A percentile compares a stretch with the other conserved stretches of the same genome.
These are phyloP conservation scores for Macrophomina tecta DNA, from an alignment of 2,329 filamentous ascomycete species.

Conservation along the genomic window DNA sequence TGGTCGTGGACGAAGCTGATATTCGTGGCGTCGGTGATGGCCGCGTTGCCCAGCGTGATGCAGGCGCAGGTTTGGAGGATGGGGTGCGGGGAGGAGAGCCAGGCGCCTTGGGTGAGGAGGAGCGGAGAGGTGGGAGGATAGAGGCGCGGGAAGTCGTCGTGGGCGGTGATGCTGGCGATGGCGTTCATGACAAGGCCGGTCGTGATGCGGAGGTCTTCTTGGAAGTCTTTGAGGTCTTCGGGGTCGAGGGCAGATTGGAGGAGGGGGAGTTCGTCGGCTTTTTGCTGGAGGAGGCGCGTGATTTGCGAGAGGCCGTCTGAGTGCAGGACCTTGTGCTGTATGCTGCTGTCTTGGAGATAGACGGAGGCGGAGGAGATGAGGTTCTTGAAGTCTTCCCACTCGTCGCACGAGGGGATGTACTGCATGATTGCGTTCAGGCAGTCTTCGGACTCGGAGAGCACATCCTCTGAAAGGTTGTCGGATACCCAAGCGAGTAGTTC, in stretches of 20 bases:
- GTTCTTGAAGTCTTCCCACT: slow-evolving; percentile 28
- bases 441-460: slow-evolving; percentile 22
- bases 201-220: slow-evolving; percentile 21
- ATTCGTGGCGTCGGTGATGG: slow-evolving; percentile 43
- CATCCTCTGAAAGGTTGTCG: slow-evolving; percentile 39
- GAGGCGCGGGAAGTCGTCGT: slow-evolving; percentile 40
- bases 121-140: slow-evolving; percentile 38
- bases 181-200: slow-evolving; percentile 25
- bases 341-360: slow-evolving; percentile 44
- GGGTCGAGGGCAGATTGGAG: slow-evolving; percentile 8
- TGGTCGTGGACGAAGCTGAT: slow-evolving; percentile 44
- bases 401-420: slow-evolving; percentile 14
- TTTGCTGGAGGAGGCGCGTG: slow-evolving; percentile 38
- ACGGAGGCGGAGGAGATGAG: slow-evolving; percentile 29
- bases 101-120: slow-evolving; percentile 33
- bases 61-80: slow-evolving; percentile 42
- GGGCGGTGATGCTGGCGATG: slow-evolving; percentile 38
- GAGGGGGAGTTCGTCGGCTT: slow-evolving; percentile 28
- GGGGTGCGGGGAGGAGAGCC: slow-evolving; percentile 32
- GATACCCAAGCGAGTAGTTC: slow-evolving; percentile 45
- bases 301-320: slow-evolving; percentile 40
- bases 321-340: slow-evolving; percentile 41
- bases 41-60: slow-evolving; percentile 47
- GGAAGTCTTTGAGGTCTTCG: slow-evolving; percentile 22
- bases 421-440: slow-evolving; percentile 14